Base-by-base conservation (phyloP, 2,329 filamentous ascomycete species). In the Graphiopsis chlorocephala region DNA sequence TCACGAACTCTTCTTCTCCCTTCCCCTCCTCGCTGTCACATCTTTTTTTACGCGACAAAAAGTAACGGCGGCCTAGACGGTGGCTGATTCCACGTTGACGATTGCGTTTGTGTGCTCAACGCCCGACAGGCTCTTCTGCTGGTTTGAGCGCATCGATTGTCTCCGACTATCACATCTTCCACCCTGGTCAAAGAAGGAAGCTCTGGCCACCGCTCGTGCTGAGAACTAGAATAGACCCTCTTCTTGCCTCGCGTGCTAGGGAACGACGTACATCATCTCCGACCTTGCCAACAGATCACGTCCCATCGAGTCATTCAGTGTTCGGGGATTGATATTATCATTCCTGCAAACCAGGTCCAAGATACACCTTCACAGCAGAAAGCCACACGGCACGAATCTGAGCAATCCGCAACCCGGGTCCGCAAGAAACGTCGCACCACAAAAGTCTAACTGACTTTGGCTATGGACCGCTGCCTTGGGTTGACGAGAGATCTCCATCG, bases 341-440 rank as follows among this genome's bases (percentile, higher is more conserved):
- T 42, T 20, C 38, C n/a, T 42, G 38, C 17, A 17, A 42, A 17
- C 38, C 4, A 5, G 14, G 7, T 38, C 4, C 15, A 17, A 38
- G 33, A 38, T 38, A 38, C 33, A 17, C 33, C 33, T 38, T 38
- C 15, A 38, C 33, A 6, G 15, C 4, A 38, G 4, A 17, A 17
- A 10, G 14, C 33, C 15, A 38, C 38, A n/a, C 17, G 38, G 38
- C 38, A 42, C 38, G 38, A 17, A 20, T 42, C 38, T 42, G 6
- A 20, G 38, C 17, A 8, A 42, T 10, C 38, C 38, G 38, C 38
- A 42, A 42, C 38, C 38, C 38, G 38, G 17, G 17, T n/a, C 38
- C 17, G 38, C 17, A 20, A 42, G 38, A n/a, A 42, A n/a, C 38
- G 56, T 59, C 56, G 56, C 56, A 59, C 56, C 56, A 59, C 29